A percentile compares a stretch with the other conserved stretches of the same genome.
These are phyloP conservation scores for Vitis hybrid DNA, from an alignment of 177 flowering plant species.

Conservation along the genomic window DNA sequence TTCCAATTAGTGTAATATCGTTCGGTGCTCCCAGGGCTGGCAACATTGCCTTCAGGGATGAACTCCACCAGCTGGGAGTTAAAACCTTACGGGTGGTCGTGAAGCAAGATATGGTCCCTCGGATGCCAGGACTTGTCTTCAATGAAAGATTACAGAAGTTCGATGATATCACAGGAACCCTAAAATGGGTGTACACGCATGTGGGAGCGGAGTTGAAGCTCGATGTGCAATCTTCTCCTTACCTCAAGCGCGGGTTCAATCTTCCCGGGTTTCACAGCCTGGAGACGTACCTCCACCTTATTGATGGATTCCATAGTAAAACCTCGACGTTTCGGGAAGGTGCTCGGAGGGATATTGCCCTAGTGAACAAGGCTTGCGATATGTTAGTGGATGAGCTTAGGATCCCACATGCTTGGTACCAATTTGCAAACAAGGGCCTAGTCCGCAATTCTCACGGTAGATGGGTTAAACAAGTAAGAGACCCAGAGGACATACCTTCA, in stretches of 20 bases:
- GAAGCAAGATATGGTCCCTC: slow-evolving; percentile 26
- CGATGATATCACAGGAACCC: slow-evolving; percentile 7
- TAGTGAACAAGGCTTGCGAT: no score
- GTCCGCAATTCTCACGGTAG: no score
- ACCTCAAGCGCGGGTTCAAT: slow-evolving; percentile 14
- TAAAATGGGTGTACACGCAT: slow-evolving; percentile 26
- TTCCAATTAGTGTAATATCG: slow-evolving; percentile 24
- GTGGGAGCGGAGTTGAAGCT: slow-evolving; percentile 24
- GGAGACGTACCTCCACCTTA: slow-evolving; percentile 25
- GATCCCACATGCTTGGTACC: no score
- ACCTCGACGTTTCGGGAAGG: slow-evolving; percentile 4
- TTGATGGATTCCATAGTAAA: slow-evolving; percentile 20
- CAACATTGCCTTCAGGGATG: slow-evolving; percentile 20
- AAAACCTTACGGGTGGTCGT: slow-evolving; percentile 15
- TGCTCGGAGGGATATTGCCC: slow-evolving; percentile 18
- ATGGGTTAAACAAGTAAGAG: no score
- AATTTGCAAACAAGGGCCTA: no score
- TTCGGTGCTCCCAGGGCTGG: slow-evolving; percentile 35
- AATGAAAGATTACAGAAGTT: slow-evolving; percentile 15
- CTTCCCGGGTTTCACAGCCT: slow-evolving; percentile 18
- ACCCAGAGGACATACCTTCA: no score
- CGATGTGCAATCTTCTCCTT: slow-evolving; percentile 16
- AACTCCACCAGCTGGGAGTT: slow-evolving; percentile 18
- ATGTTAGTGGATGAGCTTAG: no score
- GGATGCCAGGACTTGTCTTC: slow-evolving; percentile 22